These are phyloP conservation scores for Globisporangium yorkense DNA, from an alignment of 352 stramenopile species.

Conservation along the genomic window DNA sequence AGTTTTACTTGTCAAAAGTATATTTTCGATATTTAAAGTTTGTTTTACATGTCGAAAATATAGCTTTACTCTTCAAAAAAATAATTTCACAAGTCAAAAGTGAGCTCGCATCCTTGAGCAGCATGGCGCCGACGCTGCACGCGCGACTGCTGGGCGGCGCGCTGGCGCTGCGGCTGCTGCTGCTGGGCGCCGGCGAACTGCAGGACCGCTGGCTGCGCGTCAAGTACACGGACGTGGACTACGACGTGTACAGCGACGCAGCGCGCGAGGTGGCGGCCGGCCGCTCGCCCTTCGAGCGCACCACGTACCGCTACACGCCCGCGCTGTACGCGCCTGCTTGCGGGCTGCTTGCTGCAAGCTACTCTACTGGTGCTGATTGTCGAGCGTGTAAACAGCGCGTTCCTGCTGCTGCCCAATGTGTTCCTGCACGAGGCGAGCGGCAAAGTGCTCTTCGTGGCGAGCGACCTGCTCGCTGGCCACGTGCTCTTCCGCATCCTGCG, in stretches of 20 bases:
- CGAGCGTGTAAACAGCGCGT: slow-evolving; percentile 29
- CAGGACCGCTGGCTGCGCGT: slow-evolving; percentile 75
- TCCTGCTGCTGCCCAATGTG: slow-evolving; percentile 70
- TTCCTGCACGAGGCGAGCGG: slow-evolving; percentile 79
- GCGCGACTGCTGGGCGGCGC: slow-evolving; percentile 37
- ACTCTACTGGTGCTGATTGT: background rate
- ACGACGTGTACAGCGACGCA: slow-evolving; percentile 98
- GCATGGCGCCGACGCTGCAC: slow-evolving; percentile 18
- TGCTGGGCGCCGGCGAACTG: slow-evolving; percentile 68
- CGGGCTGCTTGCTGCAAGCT: background rate
- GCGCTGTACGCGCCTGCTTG: slow-evolving; percentile 66
- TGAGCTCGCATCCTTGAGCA: too few relatives aligned
- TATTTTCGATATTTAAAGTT: too few relatives aligned
- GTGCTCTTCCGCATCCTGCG: slow-evolving; percentile 86
- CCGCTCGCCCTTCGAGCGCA: slow-evolving; percentile 92
- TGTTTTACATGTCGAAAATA: too few relatives aligned
- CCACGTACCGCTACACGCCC: slow-evolving; percentile 98
- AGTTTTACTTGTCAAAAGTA: background rate
- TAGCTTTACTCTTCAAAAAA: slow-evolving; percentile 1
- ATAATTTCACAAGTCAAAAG: slow-evolving; percentile 1
- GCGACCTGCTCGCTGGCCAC: slow-evolving; percentile 91
- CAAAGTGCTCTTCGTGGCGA: slow-evolving; percentile 95
- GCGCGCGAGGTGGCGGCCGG: slow-evolving; percentile 85
- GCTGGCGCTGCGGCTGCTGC: slow-evolving; percentile 47
- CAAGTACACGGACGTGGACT: slow-evolving; percentile 99